phyloP scores from a whole-genome alignment of 2,329 filamentous ascomycete species.

The Fusarium sterilihyphosum region DNA sequence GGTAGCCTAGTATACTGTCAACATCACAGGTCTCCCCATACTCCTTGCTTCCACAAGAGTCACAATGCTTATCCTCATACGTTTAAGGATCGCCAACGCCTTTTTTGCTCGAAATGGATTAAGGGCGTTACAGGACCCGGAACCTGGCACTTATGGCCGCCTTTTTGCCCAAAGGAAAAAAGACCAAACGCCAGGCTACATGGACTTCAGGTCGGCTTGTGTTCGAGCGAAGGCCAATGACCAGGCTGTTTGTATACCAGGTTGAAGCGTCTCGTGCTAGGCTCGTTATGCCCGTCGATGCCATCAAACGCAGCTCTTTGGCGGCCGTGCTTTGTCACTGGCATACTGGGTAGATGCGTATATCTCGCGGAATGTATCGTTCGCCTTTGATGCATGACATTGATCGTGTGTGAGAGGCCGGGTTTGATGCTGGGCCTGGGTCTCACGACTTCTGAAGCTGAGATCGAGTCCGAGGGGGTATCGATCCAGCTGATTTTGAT shows the following conservation, averaged over 20 bases:
- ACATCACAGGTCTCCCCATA: constrained; percentile 16
- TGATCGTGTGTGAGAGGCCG: not conserved
- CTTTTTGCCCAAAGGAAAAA: not conserved
- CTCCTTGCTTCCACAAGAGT: not conserved
- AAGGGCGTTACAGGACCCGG: not conserved
- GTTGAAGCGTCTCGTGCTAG: not conserved
- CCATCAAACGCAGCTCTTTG: not conserved
- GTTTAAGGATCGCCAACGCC: constrained; percentile 1
- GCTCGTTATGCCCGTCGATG: not conserved
- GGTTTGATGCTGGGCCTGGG: not conserved
- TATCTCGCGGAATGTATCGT: not conserved
- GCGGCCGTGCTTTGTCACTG: not conserved
- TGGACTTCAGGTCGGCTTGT: not conserved
- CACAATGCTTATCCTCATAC: not conserved
- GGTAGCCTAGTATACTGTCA: constrained; percentile 21
- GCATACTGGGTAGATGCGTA: not conserved
- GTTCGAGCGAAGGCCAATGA: not conserved
- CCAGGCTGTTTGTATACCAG: not conserved
- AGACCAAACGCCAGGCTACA: not conserved
- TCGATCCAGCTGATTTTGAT: not conserved
- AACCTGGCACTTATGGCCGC: constrained; percentile 11
- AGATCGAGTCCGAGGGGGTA: not conserved
- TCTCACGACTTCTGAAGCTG: not conserved
- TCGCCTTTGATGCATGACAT: not conserved
- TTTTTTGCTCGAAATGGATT: constrained; percentile 3